Evolutionary conservation across 176 grass and related monocot genomes (phyloP).

Genomic region (Phyllostachys edulis): DNA sequence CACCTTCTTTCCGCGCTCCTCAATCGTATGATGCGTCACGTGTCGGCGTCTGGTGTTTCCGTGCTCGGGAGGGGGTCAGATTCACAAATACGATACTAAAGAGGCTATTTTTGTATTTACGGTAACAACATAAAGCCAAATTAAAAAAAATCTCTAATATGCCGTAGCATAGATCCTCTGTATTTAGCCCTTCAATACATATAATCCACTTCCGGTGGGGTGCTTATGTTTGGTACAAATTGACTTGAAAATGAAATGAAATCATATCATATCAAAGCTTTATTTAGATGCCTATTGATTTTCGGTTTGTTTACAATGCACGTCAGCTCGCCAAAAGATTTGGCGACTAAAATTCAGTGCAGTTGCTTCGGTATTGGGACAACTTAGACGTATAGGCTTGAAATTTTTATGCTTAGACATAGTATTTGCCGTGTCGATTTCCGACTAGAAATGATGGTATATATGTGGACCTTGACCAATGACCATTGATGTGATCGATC

Average conservation of each 20-base stretch:
- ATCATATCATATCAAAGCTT: background rate
- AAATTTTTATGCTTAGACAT: background rate
- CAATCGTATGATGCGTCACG: too few relatives aligned
- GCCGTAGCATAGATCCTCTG: too few relatives aligned
- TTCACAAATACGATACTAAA: too few relatives aligned
- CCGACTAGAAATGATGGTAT: background rate
- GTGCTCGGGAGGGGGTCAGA: too few relatives aligned
- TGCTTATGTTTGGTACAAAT: background rate
- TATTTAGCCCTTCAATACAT: too few relatives aligned
- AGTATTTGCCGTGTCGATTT: background rate
- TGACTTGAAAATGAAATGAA: background rate
- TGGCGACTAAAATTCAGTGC: background rate
- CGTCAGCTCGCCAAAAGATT: background rate
- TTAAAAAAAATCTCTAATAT: too few relatives aligned
- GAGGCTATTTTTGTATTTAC: too few relatives aligned
- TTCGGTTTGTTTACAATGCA: background rate
- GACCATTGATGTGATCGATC: too few relatives aligned
- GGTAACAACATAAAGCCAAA: too few relatives aligned
- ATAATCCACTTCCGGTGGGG: too few relatives aligned
- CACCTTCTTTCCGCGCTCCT: too few relatives aligned
- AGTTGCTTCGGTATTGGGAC: background rate
- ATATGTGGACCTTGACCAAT: background rate
- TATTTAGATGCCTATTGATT: background rate
- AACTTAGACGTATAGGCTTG: background rate
- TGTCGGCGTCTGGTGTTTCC: too few relatives aligned